Evolutionary conservation across 176 grass and related monocot genomes (phyloP).

Genomic region (Poa annua): DNA sequence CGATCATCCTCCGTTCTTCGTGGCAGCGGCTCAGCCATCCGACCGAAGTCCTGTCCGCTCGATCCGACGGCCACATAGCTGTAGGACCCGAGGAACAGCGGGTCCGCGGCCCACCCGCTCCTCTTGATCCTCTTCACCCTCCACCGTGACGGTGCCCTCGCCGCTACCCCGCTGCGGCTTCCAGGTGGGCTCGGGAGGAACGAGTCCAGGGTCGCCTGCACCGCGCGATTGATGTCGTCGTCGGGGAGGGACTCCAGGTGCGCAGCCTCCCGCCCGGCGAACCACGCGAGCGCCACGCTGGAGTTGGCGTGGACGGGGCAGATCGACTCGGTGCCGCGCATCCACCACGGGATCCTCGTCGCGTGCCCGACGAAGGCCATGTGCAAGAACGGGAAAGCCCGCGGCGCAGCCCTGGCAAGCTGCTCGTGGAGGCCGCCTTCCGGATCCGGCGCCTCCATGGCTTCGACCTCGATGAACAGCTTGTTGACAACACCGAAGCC

Average conservation of each 20-base stretch:
- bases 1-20: background rate
- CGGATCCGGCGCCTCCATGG: background rate
- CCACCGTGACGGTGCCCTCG: conserved; percentile 21
- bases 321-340: conserved; percentile 68
- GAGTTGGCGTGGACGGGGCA: conserved; percentile 67
- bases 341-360: conserved; percentile 73
- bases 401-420: background rate
- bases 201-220: conserved; percentile 55
- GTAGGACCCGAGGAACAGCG: conserved; percentile 82
- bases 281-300: conserved; percentile 72
- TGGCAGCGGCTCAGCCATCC: conserved; percentile 84
- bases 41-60: conserved; percentile 68
- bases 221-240: conserved; percentile 57
- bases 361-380: conserved; percentile 50
- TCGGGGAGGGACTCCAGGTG: conserved; percentile 76
- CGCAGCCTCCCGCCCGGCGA: conserved; percentile 73
- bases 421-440: conserved; percentile 2
- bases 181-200: conserved; percentile 36
- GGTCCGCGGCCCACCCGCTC: conserved; percentile 73
- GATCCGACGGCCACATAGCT: conserved; percentile 89
- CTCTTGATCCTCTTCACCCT: conserved; percentile 58
- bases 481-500: conserved; percentile 84
- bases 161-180: background rate
- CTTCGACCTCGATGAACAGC: conserved; percentile 75
- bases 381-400: conserved; percentile 58